Evolutionary conservation across 129 eudicot genomes (phyloP).

Genomic region (Kitagawia praeruptora): DNA sequence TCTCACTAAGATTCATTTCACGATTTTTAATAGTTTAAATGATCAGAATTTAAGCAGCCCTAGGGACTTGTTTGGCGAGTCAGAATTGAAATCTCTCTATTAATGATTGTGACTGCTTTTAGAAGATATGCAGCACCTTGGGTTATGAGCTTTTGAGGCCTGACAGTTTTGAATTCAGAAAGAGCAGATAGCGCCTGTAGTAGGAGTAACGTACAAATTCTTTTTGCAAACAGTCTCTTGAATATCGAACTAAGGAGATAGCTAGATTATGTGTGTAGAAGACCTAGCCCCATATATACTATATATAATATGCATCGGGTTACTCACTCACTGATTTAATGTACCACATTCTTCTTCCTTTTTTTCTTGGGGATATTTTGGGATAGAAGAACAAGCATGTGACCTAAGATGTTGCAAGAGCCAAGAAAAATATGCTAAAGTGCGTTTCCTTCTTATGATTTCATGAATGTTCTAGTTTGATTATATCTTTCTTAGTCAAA

Average conservation of each 20-base stretch:
- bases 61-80: not conserved
- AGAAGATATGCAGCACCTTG: not conserved
- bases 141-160: not conserved
- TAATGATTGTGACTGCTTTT: not conserved
- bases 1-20: not conserved
- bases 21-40: not conserved
- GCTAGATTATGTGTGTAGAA: not conserved
- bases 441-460: not conserved
- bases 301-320: not conserved
- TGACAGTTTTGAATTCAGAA: not conserved
- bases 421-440: not conserved
- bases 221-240: not conserved
- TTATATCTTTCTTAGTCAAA: not conserved
- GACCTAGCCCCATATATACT: not conserved
- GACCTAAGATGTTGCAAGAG: not conserved
- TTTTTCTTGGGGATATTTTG: not conserved
- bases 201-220: not conserved
- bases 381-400: not conserved
- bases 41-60: not conserved
- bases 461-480: not conserved
- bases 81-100: not conserved
- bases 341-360: not conserved
- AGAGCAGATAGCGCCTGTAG: not conserved
- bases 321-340: not conserved
- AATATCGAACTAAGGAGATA: not conserved